Conservation (phyloP, 768 basidiomycete genomes). For the Saitozyma sp. region DNA sequence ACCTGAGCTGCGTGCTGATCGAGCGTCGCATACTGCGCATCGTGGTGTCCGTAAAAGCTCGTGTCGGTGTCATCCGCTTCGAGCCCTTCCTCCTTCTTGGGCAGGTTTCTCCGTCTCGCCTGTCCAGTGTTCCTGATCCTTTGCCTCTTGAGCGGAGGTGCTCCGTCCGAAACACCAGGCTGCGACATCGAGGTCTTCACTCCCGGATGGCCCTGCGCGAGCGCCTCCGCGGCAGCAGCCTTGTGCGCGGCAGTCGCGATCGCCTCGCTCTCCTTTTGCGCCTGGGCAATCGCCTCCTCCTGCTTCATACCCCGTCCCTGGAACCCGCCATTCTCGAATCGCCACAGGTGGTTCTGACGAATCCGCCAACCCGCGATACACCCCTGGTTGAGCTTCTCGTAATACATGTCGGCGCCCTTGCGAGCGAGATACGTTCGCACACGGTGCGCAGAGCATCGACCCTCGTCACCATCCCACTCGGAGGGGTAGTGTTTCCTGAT, state of each 20-base stretch:
- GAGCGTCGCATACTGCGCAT: neutral
- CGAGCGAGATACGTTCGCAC: slow-evolving; percentile 48
- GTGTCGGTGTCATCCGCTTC: neutral
- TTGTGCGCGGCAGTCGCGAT: slow-evolving; percentile 38
- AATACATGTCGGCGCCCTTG: slow-evolving; percentile 51
- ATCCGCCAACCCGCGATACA: slow-evolving; percentile 47
- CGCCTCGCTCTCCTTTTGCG: slow-evolving; percentile 36
- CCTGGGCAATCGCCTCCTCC: slow-evolving; percentile 41
- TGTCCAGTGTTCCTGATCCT: slow-evolving; percentile 13
- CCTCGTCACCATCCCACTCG: slow-evolving; percentile 51
- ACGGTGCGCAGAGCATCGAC: slow-evolving; percentile 46
- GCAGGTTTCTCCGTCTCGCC: slow-evolving; percentile 13
- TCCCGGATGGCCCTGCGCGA: slow-evolving; percentile 42
- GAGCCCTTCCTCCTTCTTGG: slow-evolving; percentile 14
- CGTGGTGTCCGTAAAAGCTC: neutral
- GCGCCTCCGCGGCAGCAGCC: slow-evolving; percentile 42
- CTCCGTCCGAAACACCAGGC: slow-evolving; percentile 31
- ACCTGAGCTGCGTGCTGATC: neutral
- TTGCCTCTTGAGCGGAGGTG: slow-evolving; percentile 19
- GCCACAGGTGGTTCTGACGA: slow-evolving; percentile 46
- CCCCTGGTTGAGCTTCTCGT: slow-evolving; percentile 47
- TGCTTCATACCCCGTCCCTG: slow-evolving; percentile 49
- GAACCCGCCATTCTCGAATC: slow-evolving; percentile 48
- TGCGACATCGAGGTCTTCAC: slow-evolving; percentile 38
- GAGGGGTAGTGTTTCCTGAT: slow-evolving; percentile 46